A percentile compares a stretch with the other conserved stretches of the same genome.
Evolutionary conservation across 306 rosid genomes (phyloP).

Genomic region (Morella rubra): DNA sequence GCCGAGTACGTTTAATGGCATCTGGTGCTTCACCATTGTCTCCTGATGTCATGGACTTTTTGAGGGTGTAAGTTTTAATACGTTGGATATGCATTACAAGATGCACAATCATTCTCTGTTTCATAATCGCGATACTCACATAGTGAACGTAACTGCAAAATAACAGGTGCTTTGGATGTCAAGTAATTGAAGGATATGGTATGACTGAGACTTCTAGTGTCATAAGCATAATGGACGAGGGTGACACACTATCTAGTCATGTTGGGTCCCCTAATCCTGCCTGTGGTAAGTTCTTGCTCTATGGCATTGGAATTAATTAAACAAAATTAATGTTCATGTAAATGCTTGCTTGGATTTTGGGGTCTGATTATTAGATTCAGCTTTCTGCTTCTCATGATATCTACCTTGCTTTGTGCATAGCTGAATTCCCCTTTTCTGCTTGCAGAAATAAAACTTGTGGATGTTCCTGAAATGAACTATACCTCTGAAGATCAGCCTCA

Average conservation of each 20-base stretch:
- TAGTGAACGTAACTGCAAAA: not conserved
- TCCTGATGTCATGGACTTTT: slow-evolving; percentile 88
- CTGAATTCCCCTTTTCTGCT: slow-evolving; percentile 25
- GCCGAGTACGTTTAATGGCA: slow-evolving; percentile 79
- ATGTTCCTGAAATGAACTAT: slow-evolving; percentile 97
- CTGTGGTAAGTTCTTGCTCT: slow-evolving; percentile 71
- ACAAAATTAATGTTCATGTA: not conserved
- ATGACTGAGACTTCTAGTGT: slow-evolving; percentile 94
- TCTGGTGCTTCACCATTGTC: slow-evolving; percentile 99
- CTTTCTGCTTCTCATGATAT: not conserved
- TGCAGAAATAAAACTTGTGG: slow-evolving; percentile 94
- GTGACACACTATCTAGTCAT: slow-evolving; percentile 71
- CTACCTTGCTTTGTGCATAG: slow-evolving; percentile 23
- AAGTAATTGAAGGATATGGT: slow-evolving; percentile 90
- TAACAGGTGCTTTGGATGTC: slow-evolving; percentile 87
- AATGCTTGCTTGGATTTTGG: not conserved
- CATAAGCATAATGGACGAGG: slow-evolving; percentile 64
- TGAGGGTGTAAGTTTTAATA: slow-evolving; percentile 73
- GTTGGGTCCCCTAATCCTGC: slow-evolving; percentile 92
- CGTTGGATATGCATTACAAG: not conserved
- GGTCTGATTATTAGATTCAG: not conserved
- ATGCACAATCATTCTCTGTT: slow-evolving; percentile 11
- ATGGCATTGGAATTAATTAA: not conserved
- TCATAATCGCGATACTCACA: not conserved
- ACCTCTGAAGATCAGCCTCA: slow-evolving; percentile 78